Evolutionary conservation across 1,284 basidiomycete species (phyloP), one percentile per base, ranked within the genome.

Genomic region (Chalciporus sp.): DNA sequence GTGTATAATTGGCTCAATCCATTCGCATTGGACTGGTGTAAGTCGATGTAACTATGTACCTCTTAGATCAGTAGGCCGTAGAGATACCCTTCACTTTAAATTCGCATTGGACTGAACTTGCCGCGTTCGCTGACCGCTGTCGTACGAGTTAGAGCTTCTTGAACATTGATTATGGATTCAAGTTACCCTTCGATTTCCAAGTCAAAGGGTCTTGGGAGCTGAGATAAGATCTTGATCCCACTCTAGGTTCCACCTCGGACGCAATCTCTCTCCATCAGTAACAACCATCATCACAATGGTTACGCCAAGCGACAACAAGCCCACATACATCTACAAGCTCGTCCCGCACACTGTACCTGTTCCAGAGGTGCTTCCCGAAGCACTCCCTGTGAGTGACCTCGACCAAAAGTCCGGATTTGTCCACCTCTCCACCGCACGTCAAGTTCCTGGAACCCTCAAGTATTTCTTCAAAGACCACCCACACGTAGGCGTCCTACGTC

Each of bases 271-370:
- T n/a, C n/a, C n/a, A n/a, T n/a, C n/a, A 27, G 5, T 29, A 28
- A 16, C 27, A 14, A 10, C 17, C 35, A 51, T 23, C 23, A 23
- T 23, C 23, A 6, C 23, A 6, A 23, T 56, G 49, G 26, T 47
- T 35, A 2, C 28, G 19, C 20, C 1, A 14, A 14, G 10, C 23
- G 45, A 51, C 29, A 7, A 23, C 12, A 51, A 35, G 17, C 69
- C 66, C 10, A 69, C 57, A 6, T 70, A 70, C 56, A 7, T 71
- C 40, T 68, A 68, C 57, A 68, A 68, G 31, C 67, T 68, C 48
- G 51, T 72, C 41, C 42, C 53, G 5, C 16, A 58, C 41, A 54
- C 60, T 26, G 42, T 54, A 7, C 42, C 55, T 0, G 48, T 65
- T 16, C 59, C 65, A 1, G 10, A 55, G 3, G 40, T 50, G 37